Evolutionary conservation across 352 stramenopile species (phyloP).

Genomic region (Phytophthora ohioensis): DNA sequence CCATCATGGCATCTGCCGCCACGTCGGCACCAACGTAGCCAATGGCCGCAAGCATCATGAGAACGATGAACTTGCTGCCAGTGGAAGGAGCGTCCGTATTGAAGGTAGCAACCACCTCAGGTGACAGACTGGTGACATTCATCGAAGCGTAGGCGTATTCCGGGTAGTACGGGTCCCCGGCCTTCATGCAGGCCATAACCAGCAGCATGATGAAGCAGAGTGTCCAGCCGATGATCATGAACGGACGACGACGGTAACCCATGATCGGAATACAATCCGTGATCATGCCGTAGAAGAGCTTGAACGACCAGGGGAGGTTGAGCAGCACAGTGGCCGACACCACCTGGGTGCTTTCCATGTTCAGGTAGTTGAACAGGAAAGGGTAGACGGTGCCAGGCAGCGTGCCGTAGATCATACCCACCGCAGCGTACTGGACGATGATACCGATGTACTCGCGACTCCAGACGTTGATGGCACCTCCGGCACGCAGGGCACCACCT

Average conservation of each 20-base stretch:
- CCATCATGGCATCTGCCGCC: constrained; percentile 59
- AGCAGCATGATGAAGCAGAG: constrained; percentile 46
- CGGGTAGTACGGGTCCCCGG: constrained; percentile 53
- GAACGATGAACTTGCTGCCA: constrained; percentile 49
- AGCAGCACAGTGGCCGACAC: constrained; percentile 53
- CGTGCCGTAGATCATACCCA: constrained; percentile 52
- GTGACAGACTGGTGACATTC: constrained; percentile 38
- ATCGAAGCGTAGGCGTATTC: constrained; percentile 40
- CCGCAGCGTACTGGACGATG: constrained; percentile 56
- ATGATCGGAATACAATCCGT: constrained; percentile 61
- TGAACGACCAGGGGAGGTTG: constrained; percentile 63
- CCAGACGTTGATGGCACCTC: constrained; percentile 43
- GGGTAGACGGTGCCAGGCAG: constrained; percentile 56
- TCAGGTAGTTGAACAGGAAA: constrained; percentile 59
- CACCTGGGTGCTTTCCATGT: constrained; percentile 53
- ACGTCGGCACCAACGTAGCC: constrained; percentile 61
- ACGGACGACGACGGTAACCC: constrained; percentile 62
- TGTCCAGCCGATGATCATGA: constrained; percentile 65
- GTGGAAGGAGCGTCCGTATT: constrained; percentile 45
- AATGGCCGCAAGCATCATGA: constrained; percentile 59
- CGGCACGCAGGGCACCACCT: constrained; percentile 49
- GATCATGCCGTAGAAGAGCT: constrained; percentile 62
- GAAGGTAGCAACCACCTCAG: constrained; percentile 35
- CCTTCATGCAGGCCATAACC: constrained; percentile 53
- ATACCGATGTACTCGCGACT: constrained; percentile 52